Base-by-base conservation (phyloP, 139 green algal genomes). In the Picocystis salinarum region DNA sequence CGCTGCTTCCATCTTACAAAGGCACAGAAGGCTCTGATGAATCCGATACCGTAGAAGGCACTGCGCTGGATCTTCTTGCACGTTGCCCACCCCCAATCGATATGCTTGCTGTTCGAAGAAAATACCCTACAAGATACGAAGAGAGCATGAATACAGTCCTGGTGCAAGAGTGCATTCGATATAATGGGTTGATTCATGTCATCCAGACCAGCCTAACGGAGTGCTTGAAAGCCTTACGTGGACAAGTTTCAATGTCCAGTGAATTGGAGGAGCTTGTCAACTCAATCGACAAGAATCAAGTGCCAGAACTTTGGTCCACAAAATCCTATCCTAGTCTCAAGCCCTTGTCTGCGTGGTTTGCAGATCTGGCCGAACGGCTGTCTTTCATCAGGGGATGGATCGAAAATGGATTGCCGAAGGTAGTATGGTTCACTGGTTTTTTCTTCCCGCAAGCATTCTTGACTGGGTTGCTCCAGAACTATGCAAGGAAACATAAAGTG, bases 121-220 rank as follows among this genome's bases (percentile, higher is more conserved):
- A 28, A 23, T 85, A 82, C 47, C 77, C 77, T 18, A 84, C 76
- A 19, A 71, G 47, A 2, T 83, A 90, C 69, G 42, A 70, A 34
- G 67, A 90, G 67, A 70, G 46, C 51, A 90, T 90, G 77, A 90
- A 90, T 74, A 90, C 77, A 7, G 77, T 90, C 53, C 60, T 90
- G 31, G 59, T 56, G 0, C 78, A 87, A 55, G 78, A 87, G 69
- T 65, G 71, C 15, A 58, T 73, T 33, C 57, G 76, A 33, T 86
- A 83, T 69, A 86, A 86, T 54, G 46, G 15, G 2, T 54, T 86
- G 48, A 52, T 81, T 22, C 51, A 9, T 4, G 55, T 74, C 2
- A 82, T 86, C 58, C 44, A 50, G 28, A 27, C 17, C 11, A 66
- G 41, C 5, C 68, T 86, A 33, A 22, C 11, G 30, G 66, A 82